Base-by-base conservation (phyloP, 2,329 filamentous ascomycete genomes). In the Penicillium brevicompactum region DNA sequence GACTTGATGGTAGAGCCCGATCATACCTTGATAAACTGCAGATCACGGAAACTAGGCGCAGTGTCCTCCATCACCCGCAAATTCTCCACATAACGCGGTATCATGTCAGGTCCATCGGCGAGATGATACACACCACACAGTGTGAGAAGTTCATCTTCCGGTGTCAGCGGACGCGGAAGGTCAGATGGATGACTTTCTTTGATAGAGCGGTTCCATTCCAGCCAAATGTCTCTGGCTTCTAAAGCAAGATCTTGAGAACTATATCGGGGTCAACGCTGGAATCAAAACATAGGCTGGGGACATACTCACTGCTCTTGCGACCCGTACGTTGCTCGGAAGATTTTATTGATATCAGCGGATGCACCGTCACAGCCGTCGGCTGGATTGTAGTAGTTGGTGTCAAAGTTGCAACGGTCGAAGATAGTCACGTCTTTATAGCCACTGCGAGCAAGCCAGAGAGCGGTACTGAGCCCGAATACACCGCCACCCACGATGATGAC, bases 381-480 rank as follows among this genome's bases (percentile, higher is more conserved):
- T 77, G 6, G 74, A 74, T 50, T 82, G 81, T 0, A 65, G 65
- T 18, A 22, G 30, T 48, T 51, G n/a, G 50, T 47, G 13, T 57
- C 47, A 40, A 57, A 54, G 49, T 24, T 8, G 47, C 54, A 60
- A 18, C 57, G 57, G 34, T 83, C 80, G 31, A 82, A 70, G 11
- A 82, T 73, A 4, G 73, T 79, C 14, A 82, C 70, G 53, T 77
- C 70, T 14, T 46, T 70, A 64, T 81, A 82, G 9, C 79, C 80
- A 22, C 58, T 51, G n/a, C 48, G 46, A 5, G 59, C 48, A 6
- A 64, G 56, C 43, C 56, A 60, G 11, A 66, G 46, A 9, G 67
- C 75, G 1, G 83, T 85, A 11, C 79, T 74, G 9, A 85, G 55
- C 2, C 85, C 70, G 22, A 81, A 81, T 1, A 87, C 70, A 22